Evolutionary conservation across 352 stramenopile species (phyloP), one percentile per base, ranked within the genome.

Genomic region (Pythium apleroticum): DNA sequence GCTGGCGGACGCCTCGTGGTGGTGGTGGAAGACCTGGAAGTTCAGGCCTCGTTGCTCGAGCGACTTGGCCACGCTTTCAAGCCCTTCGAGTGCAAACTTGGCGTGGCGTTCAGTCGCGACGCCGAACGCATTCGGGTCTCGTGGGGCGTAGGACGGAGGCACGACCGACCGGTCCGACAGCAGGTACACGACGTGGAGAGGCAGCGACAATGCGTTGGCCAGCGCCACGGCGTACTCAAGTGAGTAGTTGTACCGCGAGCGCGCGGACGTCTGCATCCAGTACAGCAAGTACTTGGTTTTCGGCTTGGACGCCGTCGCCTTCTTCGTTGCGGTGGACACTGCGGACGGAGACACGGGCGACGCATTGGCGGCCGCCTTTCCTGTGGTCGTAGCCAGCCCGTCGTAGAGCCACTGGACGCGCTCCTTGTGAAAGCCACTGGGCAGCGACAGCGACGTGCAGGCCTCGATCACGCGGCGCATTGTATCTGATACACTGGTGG

Each of bases 191-290:
- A 95, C 83, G 58, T 89, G 80, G 43, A 95, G 68, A 46, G 87
- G 87, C 37, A 93, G 60, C 20, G 81, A 52, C 8, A 95, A 68
- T 31, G 76, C 74, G 19, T 88, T 88, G 15, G 87, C 84, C 1
- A 78, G 81, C 1, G 81, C 77, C 33, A 95, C 76, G 1, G 87
- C 84, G 41, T 83, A 91, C 63, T 95, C 83, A 24, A 95, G 75
- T 49, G 85, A 70, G 68, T 92, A 93, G 62, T 95, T 95, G 73
- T 91, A 86, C 52, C 88, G 85, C 27, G 83, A 72, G 43, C 87
- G 87, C 68, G 94, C 81, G 2, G 84, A 88, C 46, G 84, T 93
- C 63, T 95, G 87, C 87, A 95, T 95, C 87, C 87, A 95, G 72
- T 95, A 95, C 61, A 95, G 72, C 46, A 95, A 60, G 41, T 89